Evolutionary conservation across 1,139 yeast species (phyloP).

Genomic region (Scheffersomyces cryptocercus): DNA sequence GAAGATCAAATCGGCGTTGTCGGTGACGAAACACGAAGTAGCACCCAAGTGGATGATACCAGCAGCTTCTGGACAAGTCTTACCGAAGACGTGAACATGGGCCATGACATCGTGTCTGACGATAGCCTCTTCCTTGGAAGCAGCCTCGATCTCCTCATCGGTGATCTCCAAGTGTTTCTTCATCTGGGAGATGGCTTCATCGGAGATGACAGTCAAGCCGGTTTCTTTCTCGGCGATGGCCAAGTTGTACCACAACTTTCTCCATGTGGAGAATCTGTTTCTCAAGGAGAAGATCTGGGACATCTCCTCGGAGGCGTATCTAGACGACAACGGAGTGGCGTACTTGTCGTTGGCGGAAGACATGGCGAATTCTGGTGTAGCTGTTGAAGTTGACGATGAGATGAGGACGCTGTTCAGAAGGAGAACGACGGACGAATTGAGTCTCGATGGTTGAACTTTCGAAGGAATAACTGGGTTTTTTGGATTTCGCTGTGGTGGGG

Average conservation of each 20-base stretch:
- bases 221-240: slow-evolving; percentile 95
- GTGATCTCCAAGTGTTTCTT: slow-evolving; percentile 73
- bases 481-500: too few relatives aligned
- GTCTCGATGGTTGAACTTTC: not conserved
- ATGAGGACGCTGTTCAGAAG: not conserved
- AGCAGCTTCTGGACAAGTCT: slow-evolving; percentile 92
- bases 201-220: slow-evolving; percentile 81
- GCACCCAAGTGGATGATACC: slow-evolving; percentile 99
- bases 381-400: not conserved
- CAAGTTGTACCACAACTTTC: slow-evolving; percentile 92
- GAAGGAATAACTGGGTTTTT: not conserved
- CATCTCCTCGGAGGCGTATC: slow-evolving; percentile 98
- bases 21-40: slow-evolving; percentile 96
- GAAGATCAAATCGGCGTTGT: slow-evolving; percentile 95
- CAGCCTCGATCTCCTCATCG: slow-evolving; percentile 88
- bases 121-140: slow-evolving; percentile 92
- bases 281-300: slow-evolving; percentile 86
- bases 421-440: too few relatives aligned
- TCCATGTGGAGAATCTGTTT: slow-evolving; percentile 97
- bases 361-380: slow-evolving; percentile 16
- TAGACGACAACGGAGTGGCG: slow-evolving; percentile 89
- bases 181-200: slow-evolving; percentile 91
- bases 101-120: slow-evolving; percentile 99
- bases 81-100: slow-evolving; percentile 94
- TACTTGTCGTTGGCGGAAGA: slow-evolving; percentile 62